Percentiles rank a stretch among this genome's conserved stretches.
phyloP scores from a whole-genome alignment of 2,329 filamentous ascomycete genomes.

The Xylaria hypoxylon region DNA sequence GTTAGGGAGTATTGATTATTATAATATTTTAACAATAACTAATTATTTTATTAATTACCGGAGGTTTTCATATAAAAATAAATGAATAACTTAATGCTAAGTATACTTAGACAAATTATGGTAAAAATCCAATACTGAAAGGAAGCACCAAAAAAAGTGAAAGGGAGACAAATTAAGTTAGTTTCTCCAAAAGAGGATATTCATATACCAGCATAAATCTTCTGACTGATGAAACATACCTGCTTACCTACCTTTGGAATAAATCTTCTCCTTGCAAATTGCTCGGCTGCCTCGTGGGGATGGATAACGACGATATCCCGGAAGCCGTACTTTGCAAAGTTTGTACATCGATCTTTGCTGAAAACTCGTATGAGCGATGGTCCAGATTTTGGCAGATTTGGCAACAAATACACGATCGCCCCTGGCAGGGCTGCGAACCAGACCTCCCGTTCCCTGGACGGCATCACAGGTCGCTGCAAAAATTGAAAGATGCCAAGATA shows the following conservation, averaged over 20 bases:
- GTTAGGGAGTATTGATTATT: too few relatives aligned
- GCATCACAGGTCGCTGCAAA: neutral
- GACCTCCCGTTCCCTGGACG: neutral
- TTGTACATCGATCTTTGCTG: constrained; percentile 16
- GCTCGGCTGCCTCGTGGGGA: neutral
- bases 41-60: too few relatives aligned
- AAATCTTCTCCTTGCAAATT: neutral
- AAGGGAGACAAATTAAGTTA: too few relatives aligned
- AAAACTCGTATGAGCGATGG: constrained; percentile 21
- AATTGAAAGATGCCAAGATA: neutral
- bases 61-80: too few relatives aligned
- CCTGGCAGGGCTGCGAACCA: neutral
- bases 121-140: too few relatives aligned
- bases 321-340: constrained; percentile 4
- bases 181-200: too few relatives aligned
- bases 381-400: constrained; percentile 4
- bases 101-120: too few relatives aligned
- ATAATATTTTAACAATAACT: too few relatives aligned
- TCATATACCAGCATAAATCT: neutral
- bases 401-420: neutral
- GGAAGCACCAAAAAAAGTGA: too few relatives aligned
- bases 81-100: too few relatives aligned
- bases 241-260: neutral
- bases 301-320: neutral
- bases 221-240: neutral